phyloP scores from a whole-genome alignment of 371 early-diverging fungal species.

The Mucor saturninus region DNA sequence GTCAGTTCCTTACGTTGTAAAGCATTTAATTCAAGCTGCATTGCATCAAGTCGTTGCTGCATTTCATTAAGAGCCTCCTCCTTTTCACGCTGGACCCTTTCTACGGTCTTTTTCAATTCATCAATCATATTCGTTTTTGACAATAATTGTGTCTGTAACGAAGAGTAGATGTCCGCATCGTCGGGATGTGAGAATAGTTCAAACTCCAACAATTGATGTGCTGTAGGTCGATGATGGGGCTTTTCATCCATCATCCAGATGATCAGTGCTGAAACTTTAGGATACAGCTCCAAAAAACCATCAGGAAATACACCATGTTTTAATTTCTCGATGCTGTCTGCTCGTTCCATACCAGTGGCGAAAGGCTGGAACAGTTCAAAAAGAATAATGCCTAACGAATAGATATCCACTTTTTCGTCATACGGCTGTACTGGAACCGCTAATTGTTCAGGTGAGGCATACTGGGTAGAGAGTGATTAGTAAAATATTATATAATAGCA shows the following conservation, averaged over 20 bases:
- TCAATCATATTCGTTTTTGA: constrained; percentile 33
- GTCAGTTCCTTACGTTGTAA: neutral
- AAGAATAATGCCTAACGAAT: constrained; percentile 72
- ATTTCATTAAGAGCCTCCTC: constrained; percentile 20
- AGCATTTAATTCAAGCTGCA: constrained; percentile 18
- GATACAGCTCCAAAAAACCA: constrained; percentile 75
- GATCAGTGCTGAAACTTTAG: constrained; percentile 68
- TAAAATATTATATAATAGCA: constrained; percentile 20
- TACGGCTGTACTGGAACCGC: constrained; percentile 59
- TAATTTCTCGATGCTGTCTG: constrained; percentile 64
- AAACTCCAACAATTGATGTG: constrained; percentile 73
- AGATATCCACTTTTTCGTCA: constrained; percentile 73
- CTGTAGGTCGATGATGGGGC: constrained; percentile 73
- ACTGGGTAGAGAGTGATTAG: constrained; percentile 26
- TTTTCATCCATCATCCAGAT: constrained; percentile 80
- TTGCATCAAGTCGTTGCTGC: constrained; percentile 19
- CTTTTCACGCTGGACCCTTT: constrained; percentile 34
- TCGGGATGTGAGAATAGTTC: constrained; percentile 55
- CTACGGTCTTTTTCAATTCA: constrained; percentile 24
- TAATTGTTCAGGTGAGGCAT: constrained; percentile 95
- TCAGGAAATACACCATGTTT: constrained; percentile 74
- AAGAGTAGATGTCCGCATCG: constrained; percentile 23
- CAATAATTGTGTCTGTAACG: constrained; percentile 26
- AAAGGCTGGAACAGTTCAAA: constrained; percentile 75
- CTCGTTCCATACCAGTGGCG: constrained; percentile 69